Evolutionary conservation across 1,139 yeast genomes (phyloP).

Genomic region (Yamadazyma spencermartinsiae): DNA sequence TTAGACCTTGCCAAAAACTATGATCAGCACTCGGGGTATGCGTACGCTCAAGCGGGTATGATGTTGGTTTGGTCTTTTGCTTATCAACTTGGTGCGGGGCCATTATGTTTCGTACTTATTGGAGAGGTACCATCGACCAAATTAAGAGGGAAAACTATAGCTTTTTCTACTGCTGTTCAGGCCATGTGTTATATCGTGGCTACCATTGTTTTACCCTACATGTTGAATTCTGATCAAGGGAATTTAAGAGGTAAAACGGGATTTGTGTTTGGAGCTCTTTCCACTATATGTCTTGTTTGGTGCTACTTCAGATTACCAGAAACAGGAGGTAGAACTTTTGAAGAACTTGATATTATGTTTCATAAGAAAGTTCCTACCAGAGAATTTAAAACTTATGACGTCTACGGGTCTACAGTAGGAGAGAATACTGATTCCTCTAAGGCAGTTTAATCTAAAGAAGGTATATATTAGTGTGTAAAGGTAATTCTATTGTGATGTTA

Average conservation of each 20-base stretch:
- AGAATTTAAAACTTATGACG: conserved; percentile 17
- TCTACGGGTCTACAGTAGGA: neutral
- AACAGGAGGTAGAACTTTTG: conserved; percentile 53
- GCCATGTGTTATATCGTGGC: conserved; percentile 40
- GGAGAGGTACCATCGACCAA: conserved; percentile 55
- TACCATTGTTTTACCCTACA: conserved; percentile 49
- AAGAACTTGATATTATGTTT: conserved; percentile 56
- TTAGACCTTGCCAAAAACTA: conserved; percentile 19
- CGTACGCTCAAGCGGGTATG: conserved; percentile 48
- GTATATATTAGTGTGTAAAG: neutral
- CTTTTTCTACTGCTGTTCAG: conserved; percentile 50
- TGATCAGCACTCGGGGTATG: conserved; percentile 5
- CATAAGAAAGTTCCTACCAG: conserved; percentile 43
- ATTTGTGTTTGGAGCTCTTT: conserved; percentile 52
- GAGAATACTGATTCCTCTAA: neutral
- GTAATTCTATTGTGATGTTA: neutral
- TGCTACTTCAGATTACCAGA: conserved; percentile 56
- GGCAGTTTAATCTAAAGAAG: neutral
- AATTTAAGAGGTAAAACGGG: conserved; percentile 58
- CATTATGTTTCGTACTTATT: conserved; percentile 52
- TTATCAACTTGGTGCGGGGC: conserved; percentile 56
- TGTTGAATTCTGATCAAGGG: conserved; percentile 56
- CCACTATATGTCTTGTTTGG: conserved; percentile 40
- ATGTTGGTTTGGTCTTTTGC: conserved; percentile 44
- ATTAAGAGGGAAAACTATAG: conserved; percentile 53